Base-by-base conservation (phyloP, 73 alveolate species). In the Stentor coeruleus region DNA sequence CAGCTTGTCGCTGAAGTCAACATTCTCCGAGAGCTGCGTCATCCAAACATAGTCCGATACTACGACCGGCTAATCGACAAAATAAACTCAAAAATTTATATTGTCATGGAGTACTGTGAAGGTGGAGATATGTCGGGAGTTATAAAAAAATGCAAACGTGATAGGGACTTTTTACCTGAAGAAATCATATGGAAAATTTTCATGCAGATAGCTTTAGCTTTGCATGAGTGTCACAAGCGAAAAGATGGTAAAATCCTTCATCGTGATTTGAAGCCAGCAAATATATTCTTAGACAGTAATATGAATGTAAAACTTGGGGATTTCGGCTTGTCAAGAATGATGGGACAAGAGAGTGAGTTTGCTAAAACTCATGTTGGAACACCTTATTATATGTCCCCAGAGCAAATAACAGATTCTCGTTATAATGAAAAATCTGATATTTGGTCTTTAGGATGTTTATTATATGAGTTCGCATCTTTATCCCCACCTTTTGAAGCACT, bases 351-450 rank as follows among this genome's bases (percentile, higher is more conserved):
- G 74, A 90, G 97, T n/a, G 82, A 85, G 39, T 95, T 86, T 86
- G 99, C 99, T 33, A 91, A 94, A 81, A 94, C 99, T 6, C 93
- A 92, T 76, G 98, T 95, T 2, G 99, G 98, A 2, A 95, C 99
- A 1, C 99, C 98, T 0, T 95, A 94, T 82, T 95, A 95, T 73
- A 95, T 95, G 99, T 90, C 97, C n/a, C 99, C 99, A 3, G 99
- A 95, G 77, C 91, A 91, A 81, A 95, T 95, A 15, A 94, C 91
- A 59, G 99, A 95, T 77, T 82, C 87, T 33, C 91, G 89, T 83
- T 95, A 95, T 88, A 95, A 95, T 89, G 98, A 94, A 84, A 93
- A 95, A 77, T 88, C 97, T 57, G 99, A 95, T 80, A 95, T 95
- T 36, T 95, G 99, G 99, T 92, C 98, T 35, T 84, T 94, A 33